phyloP scores from a whole-genome alignment of 208 protist genomes.

The Chromosphaera perkinsii region DNA sequence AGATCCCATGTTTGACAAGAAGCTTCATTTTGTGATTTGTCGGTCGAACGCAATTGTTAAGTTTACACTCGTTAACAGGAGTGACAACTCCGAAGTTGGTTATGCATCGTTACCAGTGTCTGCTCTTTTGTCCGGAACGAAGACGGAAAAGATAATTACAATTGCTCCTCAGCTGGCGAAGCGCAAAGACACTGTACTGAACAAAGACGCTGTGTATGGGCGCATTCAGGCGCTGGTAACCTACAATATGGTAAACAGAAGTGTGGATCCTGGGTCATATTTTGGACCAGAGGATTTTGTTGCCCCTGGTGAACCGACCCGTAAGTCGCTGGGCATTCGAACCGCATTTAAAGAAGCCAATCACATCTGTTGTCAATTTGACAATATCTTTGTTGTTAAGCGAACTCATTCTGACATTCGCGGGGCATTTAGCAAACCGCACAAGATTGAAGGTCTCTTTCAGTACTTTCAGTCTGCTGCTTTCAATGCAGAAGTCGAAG shows the following conservation, averaged over 20 bases:
- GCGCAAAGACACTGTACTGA: too few species aligned
- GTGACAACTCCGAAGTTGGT: not conserved
- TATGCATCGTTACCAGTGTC: not conserved
- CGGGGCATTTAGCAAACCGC: too few species aligned
- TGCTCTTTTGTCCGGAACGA: not conserved
- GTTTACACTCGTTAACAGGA: not conserved
- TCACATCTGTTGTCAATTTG: constrained; percentile 15
- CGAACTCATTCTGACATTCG: not conserved
- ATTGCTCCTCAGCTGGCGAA: too few species aligned
- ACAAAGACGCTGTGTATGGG: too few species aligned
- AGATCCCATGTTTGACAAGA: constrained; percentile 7
- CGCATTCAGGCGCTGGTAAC: not conserved
- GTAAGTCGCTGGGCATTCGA: constrained; percentile 9
- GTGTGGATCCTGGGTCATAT: not conserved
- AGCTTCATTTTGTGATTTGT: constrained; percentile 9
- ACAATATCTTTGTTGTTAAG: constrained; percentile 29
- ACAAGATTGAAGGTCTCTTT: constrained; percentile 9
- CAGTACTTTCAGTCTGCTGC: constrained; percentile 9
- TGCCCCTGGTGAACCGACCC: not conserved
- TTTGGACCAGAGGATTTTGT: constrained; percentile 9
- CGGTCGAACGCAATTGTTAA: constrained; percentile 1
- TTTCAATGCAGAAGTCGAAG: constrained; percentile 2
- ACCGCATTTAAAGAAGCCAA: constrained; percentile 21
- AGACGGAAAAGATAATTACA: not conserved
- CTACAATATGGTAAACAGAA: not conserved